Conservation (phyloP, 805 yeast genomes). For the Blastobotrys muscicola region DNA sequence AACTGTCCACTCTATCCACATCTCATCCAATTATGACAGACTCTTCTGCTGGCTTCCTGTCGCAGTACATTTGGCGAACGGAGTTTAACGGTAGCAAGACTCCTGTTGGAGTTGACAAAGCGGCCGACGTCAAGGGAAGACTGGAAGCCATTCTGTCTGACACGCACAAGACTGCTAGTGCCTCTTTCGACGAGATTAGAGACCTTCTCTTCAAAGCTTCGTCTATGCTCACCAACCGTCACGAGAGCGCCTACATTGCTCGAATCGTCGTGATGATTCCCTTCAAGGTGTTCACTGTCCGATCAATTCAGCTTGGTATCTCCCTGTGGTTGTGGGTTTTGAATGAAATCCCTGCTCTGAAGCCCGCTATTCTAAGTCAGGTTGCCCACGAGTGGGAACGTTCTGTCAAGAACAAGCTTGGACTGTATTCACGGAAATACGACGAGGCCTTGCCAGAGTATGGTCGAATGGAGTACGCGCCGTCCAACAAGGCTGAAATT, state of each 20-base stretch:
- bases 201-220: slow-evolving; percentile 30
- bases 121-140: background rate
- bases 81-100: slow-evolving; percentile 19
- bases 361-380: slow-evolving; percentile 56
- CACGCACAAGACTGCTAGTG: slow-evolving; percentile 10
- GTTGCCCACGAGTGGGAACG: slow-evolving; percentile 61
- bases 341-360: slow-evolving; percentile 51
- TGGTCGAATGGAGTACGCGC: slow-evolving; percentile 78
- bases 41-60: slow-evolving; percentile 61
- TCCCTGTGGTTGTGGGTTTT: slow-evolving; percentile 75
- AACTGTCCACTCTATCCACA: slow-evolving; percentile 39
- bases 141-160: slow-evolving; percentile 15
- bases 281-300: slow-evolving; percentile 52
- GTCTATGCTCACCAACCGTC: slow-evolving; percentile 21
- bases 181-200: slow-evolving; percentile 19
- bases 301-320: slow-evolving; percentile 52
- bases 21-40: slow-evolving; percentile 32
- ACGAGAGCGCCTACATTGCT: slow-evolving; percentile 13
- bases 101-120: background rate
- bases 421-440: slow-evolving; percentile 49
- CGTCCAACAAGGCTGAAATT: slow-evolving; percentile 58
- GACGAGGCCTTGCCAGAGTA: slow-evolving; percentile 56
- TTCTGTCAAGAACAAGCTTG: slow-evolving; percentile 48
- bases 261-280: slow-evolving; percentile 41
- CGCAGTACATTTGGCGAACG: slow-evolving; percentile 69